A percentile compares a stretch with the other conserved stretches of the same genome.
Evolutionary conservation across 78 protist species (phyloP).

Genomic region (Dictyostelium intermedium): DNA sequence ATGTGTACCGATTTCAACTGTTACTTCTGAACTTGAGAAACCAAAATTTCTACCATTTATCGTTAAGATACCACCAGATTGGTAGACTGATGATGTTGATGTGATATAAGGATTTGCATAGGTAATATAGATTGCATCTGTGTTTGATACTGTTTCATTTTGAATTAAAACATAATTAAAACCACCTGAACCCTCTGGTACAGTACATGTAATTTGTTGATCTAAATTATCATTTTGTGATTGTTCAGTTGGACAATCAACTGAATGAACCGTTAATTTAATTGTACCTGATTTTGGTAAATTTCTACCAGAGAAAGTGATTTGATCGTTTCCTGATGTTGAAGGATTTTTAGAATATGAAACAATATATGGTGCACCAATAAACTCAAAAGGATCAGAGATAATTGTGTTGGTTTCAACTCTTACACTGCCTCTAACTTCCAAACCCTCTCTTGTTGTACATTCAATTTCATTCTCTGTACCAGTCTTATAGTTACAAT

Average conservation of each 20-base stretch:
- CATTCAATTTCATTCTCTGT: neutral
- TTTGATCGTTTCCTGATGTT: neutral
- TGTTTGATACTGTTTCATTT: neutral
- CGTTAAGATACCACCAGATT: neutral
- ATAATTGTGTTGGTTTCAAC: neutral
- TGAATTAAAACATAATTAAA: neutral
- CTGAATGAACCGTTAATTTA: neutral
- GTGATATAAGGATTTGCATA: neutral
- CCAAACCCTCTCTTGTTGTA: neutral
- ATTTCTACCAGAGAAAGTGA: neutral
- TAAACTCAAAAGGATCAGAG: neutral
- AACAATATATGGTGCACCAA: neutral
- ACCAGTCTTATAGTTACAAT: neutral
- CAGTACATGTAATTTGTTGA: neutral
- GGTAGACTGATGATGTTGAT: neutral
- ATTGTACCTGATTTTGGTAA: neutral
- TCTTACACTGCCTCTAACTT: neutral
- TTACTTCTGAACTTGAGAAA: too few species aligned
- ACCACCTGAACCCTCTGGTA: neutral
- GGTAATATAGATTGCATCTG: neutral
- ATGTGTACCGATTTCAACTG: neutral
- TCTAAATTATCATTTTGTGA: rapidly evolving
- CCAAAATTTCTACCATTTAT: neutral
- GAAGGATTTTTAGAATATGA: neutral
- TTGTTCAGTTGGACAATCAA: neutral